phyloP scores from a whole-genome alignment of 306 rosid species.

The Gastrolobium bilobum region DNA sequence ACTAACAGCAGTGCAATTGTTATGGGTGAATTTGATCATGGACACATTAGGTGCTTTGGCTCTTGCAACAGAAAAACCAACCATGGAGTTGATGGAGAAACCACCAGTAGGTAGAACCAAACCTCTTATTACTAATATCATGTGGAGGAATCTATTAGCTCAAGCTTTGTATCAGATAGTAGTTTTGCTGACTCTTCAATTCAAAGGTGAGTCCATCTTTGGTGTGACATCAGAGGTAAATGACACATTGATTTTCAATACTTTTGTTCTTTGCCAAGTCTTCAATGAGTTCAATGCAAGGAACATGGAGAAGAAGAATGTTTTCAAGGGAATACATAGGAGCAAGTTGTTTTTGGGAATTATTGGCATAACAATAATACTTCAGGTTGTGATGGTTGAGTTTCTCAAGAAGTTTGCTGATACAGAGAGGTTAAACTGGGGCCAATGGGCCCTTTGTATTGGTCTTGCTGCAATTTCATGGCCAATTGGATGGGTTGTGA shows the following conservation, averaged over 20 bases:
- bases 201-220: slow-evolving; percentile 50
- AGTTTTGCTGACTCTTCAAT: slow-evolving; percentile 49
- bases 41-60: slow-evolving; percentile 56
- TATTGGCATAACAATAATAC: slow-evolving; percentile 46
- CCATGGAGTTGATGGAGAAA: slow-evolving; percentile 47
- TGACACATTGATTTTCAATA: slow-evolving; percentile 55
- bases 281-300: slow-evolving; percentile 56
- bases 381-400: slow-evolving; percentile 57
- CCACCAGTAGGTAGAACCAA: slow-evolving; percentile 50
- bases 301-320: slow-evolving; percentile 52
- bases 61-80: slow-evolving; percentile 53
- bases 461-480: slow-evolving; percentile 46
- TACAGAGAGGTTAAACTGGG: slow-evolving; percentile 53
- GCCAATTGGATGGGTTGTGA: slow-evolving; percentile 56
- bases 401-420: slow-evolving; percentile 56
- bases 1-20: slow-evolving; percentile 49
- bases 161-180: slow-evolving; percentile 52
- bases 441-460: slow-evolving; percentile 46
- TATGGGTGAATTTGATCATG: slow-evolving; percentile 56
- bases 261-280: slow-evolving; percentile 56
- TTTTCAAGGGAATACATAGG: slow-evolving; percentile 46
- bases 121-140: slow-evolving; percentile 50
- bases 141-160: slow-evolving; percentile 53
- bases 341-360: slow-evolving; percentile 52
- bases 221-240: slow-evolving; percentile 47